These are phyloP conservation scores for Flaveria ramosissima DNA, from an alignment of 129 eudicot genomes.

Conservation along the genomic window DNA sequence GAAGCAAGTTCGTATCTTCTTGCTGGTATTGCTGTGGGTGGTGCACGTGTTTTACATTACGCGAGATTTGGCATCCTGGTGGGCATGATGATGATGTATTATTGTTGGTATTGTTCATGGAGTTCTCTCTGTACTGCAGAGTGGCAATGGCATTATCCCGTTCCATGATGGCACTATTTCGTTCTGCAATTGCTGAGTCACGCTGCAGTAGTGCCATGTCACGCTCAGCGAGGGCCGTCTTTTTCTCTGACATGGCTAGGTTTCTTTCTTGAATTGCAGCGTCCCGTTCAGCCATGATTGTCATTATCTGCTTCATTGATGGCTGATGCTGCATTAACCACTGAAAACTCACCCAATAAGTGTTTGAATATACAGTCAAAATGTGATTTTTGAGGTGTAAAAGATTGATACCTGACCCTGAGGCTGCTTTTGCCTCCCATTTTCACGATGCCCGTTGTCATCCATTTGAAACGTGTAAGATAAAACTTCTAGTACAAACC, in stretches of 20 bases:
- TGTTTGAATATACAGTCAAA: background rate
- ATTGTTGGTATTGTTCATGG: conserved; percentile 45
- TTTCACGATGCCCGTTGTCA: conserved; percentile 83
- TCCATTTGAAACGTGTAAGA: conserved; percentile 59
- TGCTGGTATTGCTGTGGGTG: conserved; percentile 72
- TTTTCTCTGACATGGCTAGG: conserved; percentile 84
- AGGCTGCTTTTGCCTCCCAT: conserved; percentile 78
- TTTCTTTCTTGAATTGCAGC: conserved; percentile 94
- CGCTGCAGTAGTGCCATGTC: conserved; percentile 93
- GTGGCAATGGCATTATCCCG: conserved; percentile 87
- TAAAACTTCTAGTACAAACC: conserved; percentile 25
- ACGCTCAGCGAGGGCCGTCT: conserved; percentile 84
- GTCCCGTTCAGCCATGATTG: conserved; percentile 95
- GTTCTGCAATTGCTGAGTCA: conserved; percentile 81
- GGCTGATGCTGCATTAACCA: conserved; percentile 99
- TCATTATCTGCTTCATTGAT: conserved; percentile 96
- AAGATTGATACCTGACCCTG: conserved; percentile 72
- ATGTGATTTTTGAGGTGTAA: background rate
- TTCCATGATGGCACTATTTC: conserved; percentile 83
- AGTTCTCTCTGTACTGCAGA: conserved; percentile 76
- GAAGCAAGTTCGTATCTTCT: conserved; percentile 45
- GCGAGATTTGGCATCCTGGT: conserved; percentile 80
- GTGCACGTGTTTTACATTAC: conserved; percentile 81
- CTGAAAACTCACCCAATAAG: conserved; percentile 38
- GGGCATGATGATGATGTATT: conserved; percentile 60